Conservation (phyloP, 1,139 yeast species). For the Pichia sp. region DNA sequence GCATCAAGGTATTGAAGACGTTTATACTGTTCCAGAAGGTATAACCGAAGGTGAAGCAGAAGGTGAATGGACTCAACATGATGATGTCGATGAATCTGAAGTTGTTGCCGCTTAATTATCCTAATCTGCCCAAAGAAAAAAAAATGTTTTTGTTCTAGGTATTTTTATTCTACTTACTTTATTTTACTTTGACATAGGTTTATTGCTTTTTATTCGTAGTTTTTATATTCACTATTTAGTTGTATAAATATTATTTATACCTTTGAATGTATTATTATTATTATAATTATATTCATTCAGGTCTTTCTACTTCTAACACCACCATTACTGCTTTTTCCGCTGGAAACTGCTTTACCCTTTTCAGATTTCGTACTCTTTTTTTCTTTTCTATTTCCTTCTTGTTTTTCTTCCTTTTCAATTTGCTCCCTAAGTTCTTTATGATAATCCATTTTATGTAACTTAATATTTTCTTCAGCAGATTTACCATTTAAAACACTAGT, state of each 20-base stretch:
- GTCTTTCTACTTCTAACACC: neutral
- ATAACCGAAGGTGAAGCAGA: conserved; percentile 18
- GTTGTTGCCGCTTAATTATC: conserved; percentile 8
- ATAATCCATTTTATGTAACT: conserved; percentile 2
- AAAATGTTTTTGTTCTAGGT: too few species aligned
- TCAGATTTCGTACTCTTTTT: neutral
- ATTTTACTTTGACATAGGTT: too few species aligned
- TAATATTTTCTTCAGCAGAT: conserved; percentile 20
- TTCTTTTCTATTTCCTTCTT: neutral
- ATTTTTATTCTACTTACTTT: too few species aligned
- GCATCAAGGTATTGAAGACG: conserved; percentile 62
- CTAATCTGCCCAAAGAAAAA: too few species aligned
- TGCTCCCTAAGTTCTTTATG: neutral
- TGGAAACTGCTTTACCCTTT: neutral
- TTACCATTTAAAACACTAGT: conserved; percentile 18
- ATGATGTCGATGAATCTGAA: conserved; percentile 22
- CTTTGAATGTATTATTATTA: neutral
- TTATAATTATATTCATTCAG: neutral
- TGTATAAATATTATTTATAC: neutral
- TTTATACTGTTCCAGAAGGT: conserved; percentile 41
- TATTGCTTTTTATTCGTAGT: too few species aligned
- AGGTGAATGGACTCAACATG: conserved; percentile 13
- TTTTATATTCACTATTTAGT: too few species aligned
- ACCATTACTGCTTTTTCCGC: neutral
- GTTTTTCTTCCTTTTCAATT: neutral